These are phyloP conservation scores for Botryotinia globosa DNA, from an alignment of 2,329 filamentous ascomycete genomes.

Conservation along the genomic window DNA sequence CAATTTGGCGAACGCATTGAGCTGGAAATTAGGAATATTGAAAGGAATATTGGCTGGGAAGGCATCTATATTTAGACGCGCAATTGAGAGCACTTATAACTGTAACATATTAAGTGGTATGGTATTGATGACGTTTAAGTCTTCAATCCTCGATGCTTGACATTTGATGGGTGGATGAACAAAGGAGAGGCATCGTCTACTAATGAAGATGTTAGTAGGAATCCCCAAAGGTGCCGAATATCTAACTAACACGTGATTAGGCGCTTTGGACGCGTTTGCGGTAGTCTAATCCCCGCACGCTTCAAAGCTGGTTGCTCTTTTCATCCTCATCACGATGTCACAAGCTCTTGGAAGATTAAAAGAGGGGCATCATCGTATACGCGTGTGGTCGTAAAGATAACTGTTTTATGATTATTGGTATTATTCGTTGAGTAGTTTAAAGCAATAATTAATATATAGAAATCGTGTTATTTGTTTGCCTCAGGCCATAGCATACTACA, in stretches of 20 bases:
- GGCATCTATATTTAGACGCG: constrained; percentile 4
- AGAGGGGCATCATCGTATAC: no score
- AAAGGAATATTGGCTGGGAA: background rate
- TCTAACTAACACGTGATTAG: background rate
- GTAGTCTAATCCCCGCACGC: no score
- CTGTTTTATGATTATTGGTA: no score
- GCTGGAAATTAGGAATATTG: constrained; percentile 1
- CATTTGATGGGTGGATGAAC: background rate
- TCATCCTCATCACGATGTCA: no score
- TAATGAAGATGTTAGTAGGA: background rate
- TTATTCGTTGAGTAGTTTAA: no score
- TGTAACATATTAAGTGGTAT: background rate
- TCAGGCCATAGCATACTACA: no score
- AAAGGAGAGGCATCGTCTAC: background rate
- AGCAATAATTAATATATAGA: no score
- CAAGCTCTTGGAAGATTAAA: background rate
- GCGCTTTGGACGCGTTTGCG: background rate
- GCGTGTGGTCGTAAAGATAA: no score
- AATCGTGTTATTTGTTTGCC: no score
- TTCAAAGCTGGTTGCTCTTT: no score
- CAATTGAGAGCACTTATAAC: background rate
- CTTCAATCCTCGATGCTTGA: background rate
- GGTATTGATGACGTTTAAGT: background rate
- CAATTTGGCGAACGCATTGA: background rate
- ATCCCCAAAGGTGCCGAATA: background rate